A percentile compares a stretch with the other conserved stretches of the same genome.
Evolutionary conservation across 306 rosid species (phyloP).

Genomic region (Trichosanthes cucumerina): DNA sequence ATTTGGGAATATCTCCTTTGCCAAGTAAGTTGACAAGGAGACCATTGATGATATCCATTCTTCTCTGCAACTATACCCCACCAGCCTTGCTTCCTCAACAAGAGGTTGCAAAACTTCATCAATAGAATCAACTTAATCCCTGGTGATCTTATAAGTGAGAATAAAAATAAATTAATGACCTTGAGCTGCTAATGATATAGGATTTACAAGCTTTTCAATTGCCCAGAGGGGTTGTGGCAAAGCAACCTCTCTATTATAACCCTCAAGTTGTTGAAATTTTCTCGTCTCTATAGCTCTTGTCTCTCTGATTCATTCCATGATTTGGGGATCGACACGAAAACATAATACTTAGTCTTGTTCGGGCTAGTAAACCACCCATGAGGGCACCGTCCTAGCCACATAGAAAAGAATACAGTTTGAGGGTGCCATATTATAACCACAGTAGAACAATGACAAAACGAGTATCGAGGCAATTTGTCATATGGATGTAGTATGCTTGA

Average conservation of each 20-base stretch:
- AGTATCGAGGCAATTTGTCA: not conserved
- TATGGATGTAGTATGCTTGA: not conserved
- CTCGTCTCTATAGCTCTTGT: conserved; percentile 67
- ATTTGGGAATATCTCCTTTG: conserved; percentile 73
- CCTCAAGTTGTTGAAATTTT: conserved; percentile 71
- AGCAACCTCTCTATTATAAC: conserved; percentile 44
- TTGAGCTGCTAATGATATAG: conserved; percentile 69
- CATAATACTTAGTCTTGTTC: conserved; percentile 49
- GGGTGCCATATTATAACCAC: conserved; percentile 10
- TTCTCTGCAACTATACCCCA: conserved; percentile 89
- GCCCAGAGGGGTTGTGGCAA: conserved; percentile 87
- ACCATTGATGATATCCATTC: conserved; percentile 92
- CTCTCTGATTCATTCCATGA: conserved; percentile 84
- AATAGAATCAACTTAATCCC: conserved; percentile 75
- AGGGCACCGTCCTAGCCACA: conserved; percentile 59
- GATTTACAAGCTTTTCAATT: conserved; percentile 93
- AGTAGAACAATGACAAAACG: not conserved
- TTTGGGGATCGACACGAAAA: conserved; percentile 28
- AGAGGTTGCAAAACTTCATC: conserved; percentile 90
- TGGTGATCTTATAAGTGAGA: conserved; percentile 68
- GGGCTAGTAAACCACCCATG: conserved; percentile 52
- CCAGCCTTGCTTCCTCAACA: conserved; percentile 75
- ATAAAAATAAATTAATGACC: conserved; percentile 80
- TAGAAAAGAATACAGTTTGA: conserved; percentile 1
- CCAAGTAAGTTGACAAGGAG: conserved; percentile 72